These are phyloP conservation scores for Cryphonectria carpinicola DNA, from an alignment of 2,329 filamentous ascomycete species.

Conservation along the genomic window DNA sequence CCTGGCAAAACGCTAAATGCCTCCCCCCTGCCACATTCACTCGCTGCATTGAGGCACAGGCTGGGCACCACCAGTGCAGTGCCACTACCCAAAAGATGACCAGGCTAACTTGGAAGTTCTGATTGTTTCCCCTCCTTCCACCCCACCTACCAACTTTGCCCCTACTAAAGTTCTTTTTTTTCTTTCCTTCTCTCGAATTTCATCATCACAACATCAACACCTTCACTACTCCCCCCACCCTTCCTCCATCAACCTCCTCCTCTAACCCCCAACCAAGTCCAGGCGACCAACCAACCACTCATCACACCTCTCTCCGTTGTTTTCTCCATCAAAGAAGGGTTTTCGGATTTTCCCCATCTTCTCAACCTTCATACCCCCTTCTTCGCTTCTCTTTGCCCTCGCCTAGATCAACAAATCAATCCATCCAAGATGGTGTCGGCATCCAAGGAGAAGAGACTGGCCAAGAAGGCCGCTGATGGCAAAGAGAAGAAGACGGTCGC, in stretches of 20 bases:
- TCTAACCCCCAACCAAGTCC: background rate
- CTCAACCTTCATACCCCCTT: background rate
- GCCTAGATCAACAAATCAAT: slow-evolving; percentile 1
- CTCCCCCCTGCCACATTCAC: background rate
- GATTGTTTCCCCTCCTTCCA: slow-evolving; percentile 17
- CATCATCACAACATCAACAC: slow-evolving; percentile 13
- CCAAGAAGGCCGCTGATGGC: slow-evolving; percentile 72
- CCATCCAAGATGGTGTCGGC: slow-evolving; percentile 66
- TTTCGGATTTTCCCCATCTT: background rate
- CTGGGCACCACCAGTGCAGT: background rate
- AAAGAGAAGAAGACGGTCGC: slow-evolving; percentile 79
- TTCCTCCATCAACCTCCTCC: background rate
- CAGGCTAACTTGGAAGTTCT: background rate
- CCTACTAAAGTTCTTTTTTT: slow-evolving; percentile 12
- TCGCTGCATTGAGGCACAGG: slow-evolving; percentile 2
- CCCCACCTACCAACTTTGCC: slow-evolving; percentile 14
- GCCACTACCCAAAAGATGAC: background rate
- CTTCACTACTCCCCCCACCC: background rate
- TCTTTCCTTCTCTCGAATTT: slow-evolving; percentile 6
- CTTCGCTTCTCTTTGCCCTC: background rate
- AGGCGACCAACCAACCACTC: background rate
- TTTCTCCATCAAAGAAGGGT: background rate
- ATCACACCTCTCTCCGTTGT: background rate
- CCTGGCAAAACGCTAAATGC: background rate
- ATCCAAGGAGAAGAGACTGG: slow-evolving; percentile 73